Conservation (phyloP, 768 basidiomycete genomes). For the Podaxis sp. region DNA sequence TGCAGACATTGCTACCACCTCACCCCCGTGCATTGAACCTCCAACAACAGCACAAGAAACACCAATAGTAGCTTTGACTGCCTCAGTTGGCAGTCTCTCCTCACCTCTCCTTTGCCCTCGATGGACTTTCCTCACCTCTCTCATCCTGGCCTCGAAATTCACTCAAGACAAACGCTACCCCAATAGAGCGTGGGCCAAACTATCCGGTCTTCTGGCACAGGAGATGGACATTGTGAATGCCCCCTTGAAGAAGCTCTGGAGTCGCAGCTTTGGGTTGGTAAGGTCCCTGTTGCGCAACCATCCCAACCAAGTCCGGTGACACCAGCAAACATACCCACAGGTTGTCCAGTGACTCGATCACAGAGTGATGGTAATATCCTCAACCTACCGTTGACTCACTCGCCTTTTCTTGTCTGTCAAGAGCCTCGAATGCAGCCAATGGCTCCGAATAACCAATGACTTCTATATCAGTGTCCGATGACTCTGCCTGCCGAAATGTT, state of each 20-base stretch:
- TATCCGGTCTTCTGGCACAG: constrained; percentile 81
- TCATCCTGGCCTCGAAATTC: constrained; percentile 91
- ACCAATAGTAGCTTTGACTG: constrained; percentile 22
- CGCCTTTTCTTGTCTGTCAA: constrained; percentile 25
- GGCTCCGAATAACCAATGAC: constrained; percentile 11
- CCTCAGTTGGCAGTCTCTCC: constrained; percentile 41
- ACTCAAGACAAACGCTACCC: constrained; percentile 93
- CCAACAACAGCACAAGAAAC: constrained; percentile 6
- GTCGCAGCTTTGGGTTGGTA: constrained; percentile 92
- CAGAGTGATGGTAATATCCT: constrained; percentile 48
- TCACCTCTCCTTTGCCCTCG: constrained; percentile 86
- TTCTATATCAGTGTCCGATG: constrained; percentile 34
- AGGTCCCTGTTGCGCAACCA: constrained; percentile 36
- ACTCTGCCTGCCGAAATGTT: constrained; percentile 5
- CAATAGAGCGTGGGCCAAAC: constrained; percentile 91
- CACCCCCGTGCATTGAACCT: too few species aligned
- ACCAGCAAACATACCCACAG: constrained; percentile 15
- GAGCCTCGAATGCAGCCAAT: not conserved
- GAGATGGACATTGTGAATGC: constrained; percentile 91
- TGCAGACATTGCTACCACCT: constrained; percentile 20
- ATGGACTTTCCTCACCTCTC: constrained; percentile 81
- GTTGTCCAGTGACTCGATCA: constrained; percentile 44
- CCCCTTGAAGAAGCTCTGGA: constrained; percentile 85
- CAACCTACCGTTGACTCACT: constrained; percentile 17
- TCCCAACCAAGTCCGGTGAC: constrained; percentile 23